Base-by-base conservation (phyloP, 306 rosid genomes). In the Citrullus colocynthis region DNA sequence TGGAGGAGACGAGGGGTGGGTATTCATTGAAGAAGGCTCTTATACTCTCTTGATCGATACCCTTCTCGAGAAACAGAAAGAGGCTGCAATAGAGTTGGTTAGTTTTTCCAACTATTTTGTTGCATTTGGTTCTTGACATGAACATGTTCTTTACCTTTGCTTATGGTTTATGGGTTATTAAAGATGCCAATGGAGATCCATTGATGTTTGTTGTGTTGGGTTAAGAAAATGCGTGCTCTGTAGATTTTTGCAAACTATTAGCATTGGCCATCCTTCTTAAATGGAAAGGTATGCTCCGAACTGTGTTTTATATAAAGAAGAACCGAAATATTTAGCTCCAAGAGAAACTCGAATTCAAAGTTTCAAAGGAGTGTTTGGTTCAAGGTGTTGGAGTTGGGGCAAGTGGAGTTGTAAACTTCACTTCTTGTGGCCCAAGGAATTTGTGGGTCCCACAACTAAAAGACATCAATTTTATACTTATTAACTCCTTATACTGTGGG, bases 1-100 rank as follows among this genome's bases (percentile, higher is more conserved):
- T 59, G 90, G 85, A 3, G 83, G 86, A 54, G 64, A 80, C 0
- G 81, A 69, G 0, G 91, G 91, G 0, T 91, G 93, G 93, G 59
- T 59, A 13, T 91, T 89, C 62, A 73, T 91, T 12, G 93, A 91
- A 80, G 89, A 81, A 0, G 74, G 57, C 3, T 70, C 84, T 67
- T 91, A 89, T 81, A 59, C 56, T 21, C 82, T 83, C 16, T 88
- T 89, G 4, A 78, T 89, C 13, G 86, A 91, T 0, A 24, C 82
- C 6, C 76, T 91, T 13, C 87, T 89, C 15, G 85, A 81, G 12
- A 82, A 82, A 20, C 82, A 48, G 59, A 57, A 41, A 9, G 21
- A 44, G 12, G 79, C 41, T 36, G 49, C 73, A 18, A 48, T 48
- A 11, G 80, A 55, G 7, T 20, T 67, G 84, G 89, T 82, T 51